Conservation (phyloP, 768 basidiomycete genomes). For the Sutorius australiensis region DNA sequence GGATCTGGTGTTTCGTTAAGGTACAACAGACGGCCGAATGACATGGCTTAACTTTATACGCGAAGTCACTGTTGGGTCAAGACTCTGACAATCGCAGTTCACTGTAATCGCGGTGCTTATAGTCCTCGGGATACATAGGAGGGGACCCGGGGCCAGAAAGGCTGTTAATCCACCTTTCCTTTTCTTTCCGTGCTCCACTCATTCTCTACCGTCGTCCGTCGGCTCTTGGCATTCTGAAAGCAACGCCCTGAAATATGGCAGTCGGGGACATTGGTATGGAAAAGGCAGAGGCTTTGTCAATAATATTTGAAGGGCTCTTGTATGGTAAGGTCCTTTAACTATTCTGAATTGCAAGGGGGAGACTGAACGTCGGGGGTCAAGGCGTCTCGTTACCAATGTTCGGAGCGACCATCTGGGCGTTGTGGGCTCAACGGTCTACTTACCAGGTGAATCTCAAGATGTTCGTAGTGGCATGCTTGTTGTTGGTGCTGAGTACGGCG, state of each 20-base stretch:
- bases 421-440: background rate
- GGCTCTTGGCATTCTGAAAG: too few relatives aligned
- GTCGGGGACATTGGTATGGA: background rate
- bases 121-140: background rate
- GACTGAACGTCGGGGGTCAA: background rate
- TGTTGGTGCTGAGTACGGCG: background rate
- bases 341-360: background rate
- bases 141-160: background rate
- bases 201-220: background rate
- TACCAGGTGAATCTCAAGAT: background rate
- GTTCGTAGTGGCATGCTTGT: background rate
- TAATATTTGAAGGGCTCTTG: background rate
- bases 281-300: background rate
- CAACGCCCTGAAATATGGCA: background rate
- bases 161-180: too few relatives aligned
- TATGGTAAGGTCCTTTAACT: background rate
- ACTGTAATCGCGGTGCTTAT: background rate
- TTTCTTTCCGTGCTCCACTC: background rate
- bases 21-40: background rate
- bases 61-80: background rate
- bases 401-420: background rate
- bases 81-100: background rate
- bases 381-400: background rate
- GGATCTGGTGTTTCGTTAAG: background rate
- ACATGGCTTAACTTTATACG: background rate